Evolutionary conservation across 2,329 filamentous ascomycete species (phyloP), one percentile per base, ranked within the genome.

Genomic region (Diaporthe capsici): DNA sequence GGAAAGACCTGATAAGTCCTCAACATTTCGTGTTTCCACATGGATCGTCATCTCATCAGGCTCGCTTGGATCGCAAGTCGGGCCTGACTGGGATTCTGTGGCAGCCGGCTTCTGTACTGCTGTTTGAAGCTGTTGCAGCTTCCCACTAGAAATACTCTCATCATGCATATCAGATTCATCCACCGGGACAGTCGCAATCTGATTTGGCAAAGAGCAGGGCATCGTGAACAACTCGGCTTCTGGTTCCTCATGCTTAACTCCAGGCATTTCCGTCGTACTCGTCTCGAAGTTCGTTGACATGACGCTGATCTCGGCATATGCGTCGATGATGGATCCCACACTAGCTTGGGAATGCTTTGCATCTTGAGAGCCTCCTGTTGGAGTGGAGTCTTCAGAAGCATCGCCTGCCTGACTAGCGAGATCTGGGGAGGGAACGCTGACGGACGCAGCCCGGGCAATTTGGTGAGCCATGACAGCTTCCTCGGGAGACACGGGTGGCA

Each of bases 321-420:
- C 65, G 49, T 74, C 55, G 39, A 76, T 74, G 42, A 60, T 76
- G n/a, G 55, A 60, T 25, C 65, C 65, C 63, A 74, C 58, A 51
- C 65, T 74, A 15, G 28, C 65, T 55, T 76, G 57, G 28, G 49
- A 72, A 31, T n/a, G 34, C 13, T 68, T 53, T n/a, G 42, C 17
- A 42, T 67, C 44, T 58, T 39, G n/a, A 20, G 31, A 17, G 22
- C 39, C 34, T 22, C n/a, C 49, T 42, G 20, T 15, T 57, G 44
- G n/a, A 1, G 44, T 34, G 44, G 60, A 15, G 17, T 47, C 37
- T 20, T 68, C 51, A 25, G 34, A 17, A 57, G 20, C 20, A 28
- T 76, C 20, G n/a, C 22, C 44, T 22, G 37, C 51, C 15, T 68
- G 51, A 4, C 42, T 17, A 53, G 25, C 60, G 39, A 55, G 25